Conservation (phyloP, 768 basidiomycete genomes). For the Boletus insuetus region DNA sequence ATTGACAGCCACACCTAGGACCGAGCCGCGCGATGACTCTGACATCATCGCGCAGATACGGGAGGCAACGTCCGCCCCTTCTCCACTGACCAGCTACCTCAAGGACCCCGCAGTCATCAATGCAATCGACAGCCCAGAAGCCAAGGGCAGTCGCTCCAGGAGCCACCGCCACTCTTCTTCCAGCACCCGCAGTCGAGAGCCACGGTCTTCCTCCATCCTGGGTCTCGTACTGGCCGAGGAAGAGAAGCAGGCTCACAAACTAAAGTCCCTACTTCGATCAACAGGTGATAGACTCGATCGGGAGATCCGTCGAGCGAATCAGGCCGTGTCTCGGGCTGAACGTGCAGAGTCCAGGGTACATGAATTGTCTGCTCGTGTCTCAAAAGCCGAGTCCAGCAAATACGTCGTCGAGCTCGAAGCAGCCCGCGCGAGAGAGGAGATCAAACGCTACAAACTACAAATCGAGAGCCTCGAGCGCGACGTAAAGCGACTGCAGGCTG, state of each 20-base stretch:
- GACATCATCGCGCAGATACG: slow-evolving; percentile 41
- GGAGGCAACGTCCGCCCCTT: slow-evolving; percentile 45
- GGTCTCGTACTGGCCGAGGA: slow-evolving; percentile 50
- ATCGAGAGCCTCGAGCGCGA: slow-evolving; percentile 48
- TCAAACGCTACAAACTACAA: slow-evolving; percentile 44
- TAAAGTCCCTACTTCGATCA: slow-evolving; percentile 50
- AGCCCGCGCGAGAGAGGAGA: slow-evolving; percentile 44
- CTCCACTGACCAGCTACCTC: slow-evolving; percentile 43
- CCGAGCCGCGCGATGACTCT: slow-evolving; percentile 11
- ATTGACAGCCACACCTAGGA: neutral
- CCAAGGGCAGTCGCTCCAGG: slow-evolving; percentile 23
- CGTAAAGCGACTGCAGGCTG: slow-evolving; percentile 33
- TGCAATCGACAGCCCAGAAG: slow-evolving; percentile 32
- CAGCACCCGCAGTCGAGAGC: slow-evolving; percentile 39
- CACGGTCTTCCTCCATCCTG: slow-evolving; percentile 38
- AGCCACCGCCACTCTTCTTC: slow-evolving; percentile 34
- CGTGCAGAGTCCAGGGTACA: slow-evolving; percentile 48
- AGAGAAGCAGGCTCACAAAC: slow-evolving; percentile 53
- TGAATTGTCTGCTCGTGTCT: slow-evolving; percentile 38
- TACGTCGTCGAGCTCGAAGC: slow-evolving; percentile 39
- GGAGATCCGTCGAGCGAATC: slow-evolving; percentile 54
- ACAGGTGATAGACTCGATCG: slow-evolving; percentile 55
- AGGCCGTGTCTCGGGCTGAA: slow-evolving; percentile 49
- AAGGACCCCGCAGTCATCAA: slow-evolving; percentile 41
- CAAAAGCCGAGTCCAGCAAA: slow-evolving; percentile 41